Evolutionary conservation across 306 rosid genomes (phyloP), one percentile per base, ranked within the genome.

Genomic region (Castanea crenata): DNA sequence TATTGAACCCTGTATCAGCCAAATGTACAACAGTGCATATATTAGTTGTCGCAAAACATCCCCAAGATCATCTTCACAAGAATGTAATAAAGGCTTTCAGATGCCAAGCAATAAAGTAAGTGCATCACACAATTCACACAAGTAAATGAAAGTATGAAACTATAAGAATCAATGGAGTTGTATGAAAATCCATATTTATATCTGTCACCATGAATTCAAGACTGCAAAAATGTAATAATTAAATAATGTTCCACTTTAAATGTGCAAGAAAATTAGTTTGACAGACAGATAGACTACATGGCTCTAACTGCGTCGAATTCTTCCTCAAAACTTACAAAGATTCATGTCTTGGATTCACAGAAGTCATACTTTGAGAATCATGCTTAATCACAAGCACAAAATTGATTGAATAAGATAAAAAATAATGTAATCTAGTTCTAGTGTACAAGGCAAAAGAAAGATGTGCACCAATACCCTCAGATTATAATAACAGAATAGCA

Each of bases 401-500:
- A 16, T 16, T 4, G 67, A 62, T 62, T 62, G 38, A 27, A 6
- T 5, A 62, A 2, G 19, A 62, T 62, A 32, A 62, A 13, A 63
- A 29, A 27, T 63, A 63, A 63, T 13, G 7, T 5, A 29, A 16
- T 31, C 21, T 64, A 31, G 13, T 16, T 64, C 70, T 31, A 64
- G 5, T 3, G 70, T 64, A 64, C 41, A 64, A 31, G 32, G 16
- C 16, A 64, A 31, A 29, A 14, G 15, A 64, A 16, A 64, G 3
- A 1, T 16, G 32, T 16, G 41, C 6, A 15, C 70, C 41, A 29
- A 3, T 13, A 6, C 32, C 70, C 46, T 64, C 7, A n/a, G 31
- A 84, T 63, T 49, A 49, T 2, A 67, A 69, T 38, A 73, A 12
- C 75, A 74, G 31, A 46, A 71, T 44, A 74, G 72, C 2, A 31